Evolutionary conservation across 2,329 filamentous ascomycete species (phyloP), one percentile per base, ranked within the genome.

Genomic region (Claviceps cyperi): DNA sequence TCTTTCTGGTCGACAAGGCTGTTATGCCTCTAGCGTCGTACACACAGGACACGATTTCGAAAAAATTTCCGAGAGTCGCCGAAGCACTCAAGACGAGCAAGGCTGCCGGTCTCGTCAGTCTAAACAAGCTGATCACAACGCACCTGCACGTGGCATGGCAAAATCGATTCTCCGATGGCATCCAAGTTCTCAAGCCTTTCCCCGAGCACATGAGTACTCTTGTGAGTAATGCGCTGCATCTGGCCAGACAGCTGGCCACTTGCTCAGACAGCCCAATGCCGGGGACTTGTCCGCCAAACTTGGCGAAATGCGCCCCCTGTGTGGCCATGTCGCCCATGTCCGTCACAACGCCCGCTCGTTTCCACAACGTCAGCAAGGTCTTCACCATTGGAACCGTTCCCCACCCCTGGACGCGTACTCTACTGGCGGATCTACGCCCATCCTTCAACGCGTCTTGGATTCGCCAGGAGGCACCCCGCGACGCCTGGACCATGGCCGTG

Each of bases 121-220:
- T 97, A 36, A 83, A 84, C 52, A 70, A 77, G 44, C 75, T 97
- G 52, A 86, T 96, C 62, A 90, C 86, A 60, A 77, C 83, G 2
- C 92, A 97, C 64, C 74, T 97, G 4, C 90, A 96, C 62, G 76
- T 76, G 49, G 84, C 81, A 11, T 97, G 92, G 79, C 88, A 94
- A 61, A 86, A 83, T 57, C 74, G 74, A 21, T 94, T 92, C 64
- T 71, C 78, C 1, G 74, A 77, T 39, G 91, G 92, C 32, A 83
- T 97, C 51, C 78, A 82, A 5, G 80, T 96, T 3, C 71, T 94
- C 43, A 90, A 94, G 63, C 89, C 91, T 0, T 74, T 85, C 19
- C 78, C 86, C 1, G 71, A 84, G 48, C 81, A 89, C 62, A 91
- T 85, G 39, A 85, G 84, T 1, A 74, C 80, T 15, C 73, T 94